Percentiles rank a stretch among this genome's conserved stretches.
Conservation (phyloP, 2,329 filamentous ascomycete genomes). For the Trichophyton mentagrophytes region DNA sequence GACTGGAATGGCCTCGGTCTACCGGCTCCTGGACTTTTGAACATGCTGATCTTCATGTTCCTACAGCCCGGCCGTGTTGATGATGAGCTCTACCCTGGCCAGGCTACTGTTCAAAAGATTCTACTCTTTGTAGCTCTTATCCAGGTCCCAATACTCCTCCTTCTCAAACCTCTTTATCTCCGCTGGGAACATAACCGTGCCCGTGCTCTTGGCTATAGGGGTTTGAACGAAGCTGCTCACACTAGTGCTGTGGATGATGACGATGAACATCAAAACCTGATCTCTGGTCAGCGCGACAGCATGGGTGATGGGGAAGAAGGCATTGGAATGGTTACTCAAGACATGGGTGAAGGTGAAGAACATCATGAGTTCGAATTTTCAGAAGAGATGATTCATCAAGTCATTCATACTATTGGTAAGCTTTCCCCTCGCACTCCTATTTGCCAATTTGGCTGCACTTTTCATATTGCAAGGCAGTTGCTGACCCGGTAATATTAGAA, state of each 20-base stretch:
- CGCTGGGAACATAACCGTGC: slow-evolving; percentile 86
- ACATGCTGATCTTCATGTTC: slow-evolving; percentile 99
- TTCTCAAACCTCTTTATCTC: slow-evolving; percentile 92
- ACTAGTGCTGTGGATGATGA: slow-evolving; percentile 87
- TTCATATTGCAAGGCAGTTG: not conserved
- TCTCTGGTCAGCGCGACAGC: slow-evolving; percentile 47
- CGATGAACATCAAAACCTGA: slow-evolving; percentile 54
- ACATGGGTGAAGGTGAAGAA: slow-evolving; percentile 57
- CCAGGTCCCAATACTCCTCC: slow-evolving; percentile 81
- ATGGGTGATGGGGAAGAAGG: slow-evolving; percentile 72
- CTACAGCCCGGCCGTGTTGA: slow-evolving; percentile 61
- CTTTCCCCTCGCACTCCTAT: slow-evolving; percentile 11
- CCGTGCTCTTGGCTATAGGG: slow-evolving; percentile 77
- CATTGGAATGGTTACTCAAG: slow-evolving; percentile 77
- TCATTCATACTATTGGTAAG: slow-evolving; percentile 96
- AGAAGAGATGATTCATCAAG: slow-evolving; percentile 96
- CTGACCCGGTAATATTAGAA: slow-evolving; percentile 41
- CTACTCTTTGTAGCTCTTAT: slow-evolving; percentile 69
- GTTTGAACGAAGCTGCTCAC: slow-evolving; percentile 75
- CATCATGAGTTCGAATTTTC: slow-evolving; percentile 96
- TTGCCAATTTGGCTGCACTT: not conserved
- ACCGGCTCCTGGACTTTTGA: slow-evolving; percentile 74
- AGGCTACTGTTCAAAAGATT: slow-evolving; percentile 60
- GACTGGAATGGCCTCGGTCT: slow-evolving; percentile 61
- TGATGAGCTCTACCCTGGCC: slow-evolving; percentile 64